Evolutionary conservation across 306 rosid genomes (phyloP).

Genomic region (Citrullus amarus): DNA sequence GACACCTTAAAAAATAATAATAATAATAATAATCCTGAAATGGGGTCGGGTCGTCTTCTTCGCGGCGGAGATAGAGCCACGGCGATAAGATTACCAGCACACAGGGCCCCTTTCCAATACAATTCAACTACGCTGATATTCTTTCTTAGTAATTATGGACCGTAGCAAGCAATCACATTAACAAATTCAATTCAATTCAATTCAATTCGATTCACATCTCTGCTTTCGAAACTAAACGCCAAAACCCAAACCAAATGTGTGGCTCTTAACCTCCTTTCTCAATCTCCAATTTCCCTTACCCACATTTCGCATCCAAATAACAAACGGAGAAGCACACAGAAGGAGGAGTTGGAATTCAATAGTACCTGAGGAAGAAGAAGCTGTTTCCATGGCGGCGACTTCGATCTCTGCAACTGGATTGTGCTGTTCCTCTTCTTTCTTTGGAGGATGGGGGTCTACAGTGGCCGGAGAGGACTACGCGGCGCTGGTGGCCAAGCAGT

Average conservation of each 20-base stretch:
- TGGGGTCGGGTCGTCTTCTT: not conserved
- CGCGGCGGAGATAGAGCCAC: not conserved
- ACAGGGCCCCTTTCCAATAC: not conserved
- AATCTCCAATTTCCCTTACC: not conserved
- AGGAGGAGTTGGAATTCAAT: not conserved
- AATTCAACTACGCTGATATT: not conserved
- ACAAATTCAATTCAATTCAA: not conserved
- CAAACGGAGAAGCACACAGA: not conserved
- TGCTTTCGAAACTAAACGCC: not conserved
- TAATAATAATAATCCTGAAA: not conserved
- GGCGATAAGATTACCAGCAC: not conserved
- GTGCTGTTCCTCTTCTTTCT: constrained; percentile 32
- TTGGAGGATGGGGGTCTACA: constrained; percentile 71
- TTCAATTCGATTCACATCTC: not conserved
- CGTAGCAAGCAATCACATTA: not conserved
- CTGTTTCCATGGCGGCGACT: constrained; percentile 50
- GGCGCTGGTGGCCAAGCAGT: constrained; percentile 29
- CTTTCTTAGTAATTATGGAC: not conserved
- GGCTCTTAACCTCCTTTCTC: not conserved
- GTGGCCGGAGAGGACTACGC: constrained; percentile 57
- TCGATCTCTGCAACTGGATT: constrained; percentile 53
- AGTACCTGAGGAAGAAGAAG: not conserved
- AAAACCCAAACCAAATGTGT: not conserved
- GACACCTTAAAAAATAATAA: not conserved
- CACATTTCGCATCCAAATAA: not conserved